Conservation (phyloP, 2,329 filamentous ascomycete species). For the Hypoxylon sp. region DNA sequence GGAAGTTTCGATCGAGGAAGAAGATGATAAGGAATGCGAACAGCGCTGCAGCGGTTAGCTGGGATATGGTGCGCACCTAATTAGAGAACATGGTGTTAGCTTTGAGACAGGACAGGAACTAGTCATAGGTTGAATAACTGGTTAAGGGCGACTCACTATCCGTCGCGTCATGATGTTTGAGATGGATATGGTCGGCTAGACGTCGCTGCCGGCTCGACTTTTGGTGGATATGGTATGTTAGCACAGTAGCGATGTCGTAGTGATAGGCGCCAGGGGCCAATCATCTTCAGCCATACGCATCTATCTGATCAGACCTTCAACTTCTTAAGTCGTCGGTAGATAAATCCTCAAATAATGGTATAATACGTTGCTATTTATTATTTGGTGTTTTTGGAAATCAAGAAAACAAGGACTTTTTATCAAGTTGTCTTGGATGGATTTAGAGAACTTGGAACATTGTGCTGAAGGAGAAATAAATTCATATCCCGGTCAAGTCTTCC, state of each 20-base stretch:
- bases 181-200: slow-evolving; percentile 34
- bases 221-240: slow-evolving; percentile 44
- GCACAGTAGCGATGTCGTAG: slow-evolving; percentile 47
- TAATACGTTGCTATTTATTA: not conserved
- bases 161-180: slow-evolving; percentile 55
- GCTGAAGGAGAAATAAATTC: slow-evolving; percentile 28
- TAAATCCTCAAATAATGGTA: not conserved
- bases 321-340: slow-evolving; percentile 21
- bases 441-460: slow-evolving; percentile 24
- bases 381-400: not conserved
- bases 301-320: slow-evolving; percentile 34
- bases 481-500: slow-evolving; percentile 36
- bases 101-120: not conserved
- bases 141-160: slow-evolving; percentile 49
- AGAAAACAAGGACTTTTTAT: not conserved
- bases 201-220: slow-evolving; percentile 34
- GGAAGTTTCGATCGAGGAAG: slow-evolving; percentile 89
- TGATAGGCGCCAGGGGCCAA: slow-evolving; percentile 47
- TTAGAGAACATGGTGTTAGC: slow-evolving; percentile 34
- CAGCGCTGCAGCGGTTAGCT: slow-evolving; percentile 77
- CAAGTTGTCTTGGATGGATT: not conserved
- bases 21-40: slow-evolving; percentile 80
- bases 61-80: slow-evolving; percentile 78
- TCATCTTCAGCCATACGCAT: slow-evolving; percentile 51
- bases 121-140: not conserved